Evolutionary conservation across 2,329 filamentous ascomycete species (phyloP).

Genomic region (Delphinella strobiligena): DNA sequence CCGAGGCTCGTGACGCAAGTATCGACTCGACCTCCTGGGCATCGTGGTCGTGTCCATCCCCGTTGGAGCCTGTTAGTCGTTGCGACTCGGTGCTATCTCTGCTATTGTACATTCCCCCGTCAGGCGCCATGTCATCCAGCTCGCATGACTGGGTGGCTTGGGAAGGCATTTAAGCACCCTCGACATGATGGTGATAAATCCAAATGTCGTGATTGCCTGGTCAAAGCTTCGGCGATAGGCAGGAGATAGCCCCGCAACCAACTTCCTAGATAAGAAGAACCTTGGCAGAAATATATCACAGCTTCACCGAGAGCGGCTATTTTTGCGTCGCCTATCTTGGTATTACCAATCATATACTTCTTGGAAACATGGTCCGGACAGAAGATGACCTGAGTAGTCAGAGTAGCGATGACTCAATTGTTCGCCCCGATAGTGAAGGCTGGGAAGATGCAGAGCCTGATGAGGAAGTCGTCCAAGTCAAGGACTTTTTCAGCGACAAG

Average conservation of each 20-base stretch:
- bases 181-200: not conserved
- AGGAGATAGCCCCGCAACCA: not conserved
- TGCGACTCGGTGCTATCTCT: slow-evolving; percentile 1
- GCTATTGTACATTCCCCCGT: slow-evolving; percentile 17
- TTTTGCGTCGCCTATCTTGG: not conserved
- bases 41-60: not conserved
- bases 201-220: slow-evolving; percentile 7
- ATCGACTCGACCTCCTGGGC: slow-evolving; percentile 7
- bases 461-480: slow-evolving; percentile 23
- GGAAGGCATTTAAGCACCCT: not conserved
- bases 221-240: not conserved
- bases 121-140: slow-evolving; percentile 20
- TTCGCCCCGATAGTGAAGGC: slow-evolving; percentile 22
- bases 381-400: slow-evolving; percentile 9
- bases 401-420: slow-evolving; percentile 9
- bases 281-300: not conserved
- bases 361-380: not conserved
- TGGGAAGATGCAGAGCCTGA: slow-evolving; percentile 35
- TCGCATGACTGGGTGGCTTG: not conserved
- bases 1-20: slow-evolving; percentile 20
- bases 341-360: not conserved
- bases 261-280: not conserved
- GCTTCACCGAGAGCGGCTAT: not conserved
- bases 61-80: not conserved
- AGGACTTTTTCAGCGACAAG: slow-evolving; percentile 29